Conservation (phyloP, 441 rosid genomes). For the Eugenia klotzschiana region DNA sequence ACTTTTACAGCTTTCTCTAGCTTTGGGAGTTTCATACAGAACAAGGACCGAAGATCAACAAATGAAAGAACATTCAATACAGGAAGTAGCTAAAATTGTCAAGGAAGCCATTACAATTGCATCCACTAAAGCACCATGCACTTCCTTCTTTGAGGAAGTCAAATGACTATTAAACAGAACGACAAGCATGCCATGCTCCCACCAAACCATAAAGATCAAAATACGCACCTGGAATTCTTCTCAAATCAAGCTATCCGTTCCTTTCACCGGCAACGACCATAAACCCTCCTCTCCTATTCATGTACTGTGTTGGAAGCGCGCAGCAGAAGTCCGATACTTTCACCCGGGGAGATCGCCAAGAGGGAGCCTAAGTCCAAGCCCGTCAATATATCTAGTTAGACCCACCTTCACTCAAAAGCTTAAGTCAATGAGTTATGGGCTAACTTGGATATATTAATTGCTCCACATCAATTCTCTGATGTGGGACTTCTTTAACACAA, state of each 20-base stretch:
- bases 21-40: neutral
- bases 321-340: too few species aligned
- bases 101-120: neutral
- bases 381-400: too few species aligned
- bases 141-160: neutral
- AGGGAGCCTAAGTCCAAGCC: too few species aligned
- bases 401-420: too few species aligned
- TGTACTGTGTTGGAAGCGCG: neutral
- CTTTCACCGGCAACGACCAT: slow-evolving; percentile 65
- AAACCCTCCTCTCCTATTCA: slow-evolving; percentile 88
- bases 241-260: slow-evolving; percentile 28
- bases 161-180: neutral
- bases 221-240: neutral
- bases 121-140: neutral
- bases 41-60: neutral
- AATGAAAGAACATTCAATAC: neutral
- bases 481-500: too few species aligned
- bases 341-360: too few species aligned
- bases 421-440: too few species aligned
- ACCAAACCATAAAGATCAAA: neutral
- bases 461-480: too few species aligned
- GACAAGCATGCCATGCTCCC: neutral
- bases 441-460: too few species aligned
- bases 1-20: neutral
- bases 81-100: neutral